These are phyloP conservation scores for Penicilliopsis zonata DNA, from an alignment of 495 filamentous ascomycete genomes.

Conservation along the genomic window DNA sequence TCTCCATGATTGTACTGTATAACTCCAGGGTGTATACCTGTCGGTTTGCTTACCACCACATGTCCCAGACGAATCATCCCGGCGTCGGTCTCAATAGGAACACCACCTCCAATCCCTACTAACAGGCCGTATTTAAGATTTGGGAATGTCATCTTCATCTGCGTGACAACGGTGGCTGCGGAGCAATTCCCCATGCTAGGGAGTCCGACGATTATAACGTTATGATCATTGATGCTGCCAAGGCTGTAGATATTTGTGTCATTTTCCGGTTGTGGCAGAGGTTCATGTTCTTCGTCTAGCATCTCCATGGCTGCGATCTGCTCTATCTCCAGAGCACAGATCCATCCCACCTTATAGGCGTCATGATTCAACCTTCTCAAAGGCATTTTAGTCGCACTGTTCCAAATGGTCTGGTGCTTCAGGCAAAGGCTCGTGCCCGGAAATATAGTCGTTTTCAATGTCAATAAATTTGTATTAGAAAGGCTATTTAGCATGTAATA, in stretches of 20 bases:
- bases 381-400: no score
- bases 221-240: slow-evolving; percentile 19
- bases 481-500: no score
- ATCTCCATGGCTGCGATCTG: slow-evolving; percentile 15
- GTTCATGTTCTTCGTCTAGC: slow-evolving; percentile 16
- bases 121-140: slow-evolving; percentile 9
- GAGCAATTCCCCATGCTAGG: slow-evolving; percentile 7
- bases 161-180: slow-evolving; percentile 13
- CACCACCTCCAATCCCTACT: slow-evolving; percentile 20
- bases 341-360: slow-evolving; percentile 21
- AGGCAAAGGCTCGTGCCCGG: no score
- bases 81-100: slow-evolving; percentile 11
- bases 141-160: slow-evolving; percentile 14
- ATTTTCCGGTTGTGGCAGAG: slow-evolving; percentile 5
- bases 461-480: no score
- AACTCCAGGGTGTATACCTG: slow-evolving; percentile 8
- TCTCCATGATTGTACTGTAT: slow-evolving; percentile 17
- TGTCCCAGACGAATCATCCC: slow-evolving; percentile 21
- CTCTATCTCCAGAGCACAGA: slow-evolving; percentile 19
- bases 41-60: slow-evolving; percentile 22
- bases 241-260: slow-evolving; percentile 19
- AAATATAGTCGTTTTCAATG: no score
- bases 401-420: no score
- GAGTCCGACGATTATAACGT: slow-evolving; percentile 20
- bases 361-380: no score